phyloP scores from a whole-genome alignment of 805 yeast species.

The Saccharomycopsis sp. region DNA sequence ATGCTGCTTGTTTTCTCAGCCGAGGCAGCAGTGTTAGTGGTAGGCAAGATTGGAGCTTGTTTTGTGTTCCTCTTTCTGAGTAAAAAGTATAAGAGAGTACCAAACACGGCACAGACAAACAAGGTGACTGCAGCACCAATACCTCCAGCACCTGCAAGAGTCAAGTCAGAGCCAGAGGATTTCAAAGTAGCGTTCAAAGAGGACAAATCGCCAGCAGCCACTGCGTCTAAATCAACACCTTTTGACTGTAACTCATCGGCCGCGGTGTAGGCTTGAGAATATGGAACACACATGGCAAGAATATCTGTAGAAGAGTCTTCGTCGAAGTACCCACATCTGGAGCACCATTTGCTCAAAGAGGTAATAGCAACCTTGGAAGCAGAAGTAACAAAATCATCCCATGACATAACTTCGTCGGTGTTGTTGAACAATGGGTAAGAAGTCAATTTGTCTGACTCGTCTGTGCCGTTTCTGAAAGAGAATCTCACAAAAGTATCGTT shows the following conservation, averaged over 20 bases:
- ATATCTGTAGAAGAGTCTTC: constrained; percentile 18
- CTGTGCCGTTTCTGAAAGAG: constrained; percentile 41
- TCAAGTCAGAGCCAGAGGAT: constrained; percentile 22
- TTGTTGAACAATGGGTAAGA: constrained; percentile 35
- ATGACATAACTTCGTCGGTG: constrained; percentile 28
- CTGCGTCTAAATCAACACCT: constrained; percentile 29
- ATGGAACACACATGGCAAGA: constrained; percentile 31
- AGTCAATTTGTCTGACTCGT: constrained; percentile 27
- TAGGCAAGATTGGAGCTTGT: not conserved
- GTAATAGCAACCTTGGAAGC: constrained; percentile 27
- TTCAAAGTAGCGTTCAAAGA: constrained; percentile 21
- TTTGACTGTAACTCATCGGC: constrained; percentile 27
- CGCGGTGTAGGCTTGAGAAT: constrained; percentile 28
- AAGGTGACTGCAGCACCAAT: constrained; percentile 44
- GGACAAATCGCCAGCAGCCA: constrained; percentile 28
- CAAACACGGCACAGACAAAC: constrained; percentile 34
- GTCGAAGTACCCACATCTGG: constrained; percentile 29
- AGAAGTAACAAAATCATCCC: constrained; percentile 31
- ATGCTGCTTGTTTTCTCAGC: not conserved
- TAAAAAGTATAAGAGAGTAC: constrained; percentile 25
- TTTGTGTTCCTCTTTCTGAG: constrained; percentile 1
- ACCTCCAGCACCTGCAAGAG: constrained; percentile 42
- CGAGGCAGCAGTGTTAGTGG: not conserved
- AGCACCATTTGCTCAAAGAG: constrained; percentile 34
- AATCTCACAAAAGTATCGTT: constrained; percentile 34